A percentile compares a stretch with the other conserved stretches of the same genome.
These are phyloP conservation scores for Diddensiella transvaalensis DNA, from an alignment of 805 yeast genomes.

Conservation along the genomic window DNA sequence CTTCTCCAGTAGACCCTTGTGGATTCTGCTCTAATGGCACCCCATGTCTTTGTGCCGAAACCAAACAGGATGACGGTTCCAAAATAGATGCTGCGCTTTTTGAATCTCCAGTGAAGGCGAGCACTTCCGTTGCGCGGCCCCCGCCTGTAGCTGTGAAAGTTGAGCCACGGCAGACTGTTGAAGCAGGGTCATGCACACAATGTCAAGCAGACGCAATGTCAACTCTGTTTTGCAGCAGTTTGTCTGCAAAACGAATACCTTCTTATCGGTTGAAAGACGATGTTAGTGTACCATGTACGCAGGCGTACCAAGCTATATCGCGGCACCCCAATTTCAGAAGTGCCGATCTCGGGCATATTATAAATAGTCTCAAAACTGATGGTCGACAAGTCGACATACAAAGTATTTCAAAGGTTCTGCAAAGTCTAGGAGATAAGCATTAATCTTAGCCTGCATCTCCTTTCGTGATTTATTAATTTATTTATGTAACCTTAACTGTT, in stretches of 20 bases:
- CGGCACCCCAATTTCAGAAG: conserved; percentile 63
- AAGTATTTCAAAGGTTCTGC: conserved; percentile 64
- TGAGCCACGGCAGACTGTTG: conserved; percentile 1
- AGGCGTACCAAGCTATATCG: conserved; percentile 70
- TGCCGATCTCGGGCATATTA: conserved; percentile 60
- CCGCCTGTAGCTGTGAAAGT: conserved; percentile 8
- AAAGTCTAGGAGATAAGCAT: conserved; percentile 1
- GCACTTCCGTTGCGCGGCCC: background rate
- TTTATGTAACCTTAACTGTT: background rate
- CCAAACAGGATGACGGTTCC: conserved; percentile 37
- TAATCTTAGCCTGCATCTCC: background rate
- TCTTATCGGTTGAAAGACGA: background rate
- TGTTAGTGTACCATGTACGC: conserved; percentile 69
- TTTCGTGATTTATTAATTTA: background rate
- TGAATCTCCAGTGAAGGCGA: conserved; percentile 14
- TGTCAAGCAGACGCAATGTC: conserved; percentile 87
- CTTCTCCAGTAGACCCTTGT: conserved; percentile 48
- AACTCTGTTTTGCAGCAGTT: conserved; percentile 73
- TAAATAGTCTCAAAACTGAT: conserved; percentile 60
- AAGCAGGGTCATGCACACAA: conserved; percentile 71
- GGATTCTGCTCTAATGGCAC: conserved; percentile 92
- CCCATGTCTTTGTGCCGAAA: conserved; percentile 88
- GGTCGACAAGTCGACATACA: conserved; percentile 79
- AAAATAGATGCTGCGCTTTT: conserved; percentile 65
- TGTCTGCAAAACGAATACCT: conserved; percentile 4